phyloP scores from a whole-genome alignment of 139 green algal species.

The Nannochloris sp. region DNA sequence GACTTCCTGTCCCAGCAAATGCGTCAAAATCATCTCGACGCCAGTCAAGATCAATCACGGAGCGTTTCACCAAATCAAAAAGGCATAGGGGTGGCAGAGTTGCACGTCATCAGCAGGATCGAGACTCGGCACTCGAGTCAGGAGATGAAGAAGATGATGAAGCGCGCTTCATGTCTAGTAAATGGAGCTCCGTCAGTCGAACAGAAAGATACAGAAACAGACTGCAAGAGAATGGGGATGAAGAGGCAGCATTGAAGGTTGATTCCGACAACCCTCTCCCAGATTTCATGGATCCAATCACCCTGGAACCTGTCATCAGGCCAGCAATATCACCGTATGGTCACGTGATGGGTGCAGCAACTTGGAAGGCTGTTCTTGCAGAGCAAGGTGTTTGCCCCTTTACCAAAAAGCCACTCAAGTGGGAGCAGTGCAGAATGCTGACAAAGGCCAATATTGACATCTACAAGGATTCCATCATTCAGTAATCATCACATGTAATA shows the following conservation, averaged over 20 bases:
- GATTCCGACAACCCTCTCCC: constrained; percentile 62
- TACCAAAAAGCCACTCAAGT: constrained; percentile 69
- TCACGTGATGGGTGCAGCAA: constrained; percentile 86
- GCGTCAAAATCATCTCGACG: not conserved
- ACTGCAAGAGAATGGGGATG: constrained; percentile 41
- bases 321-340: constrained; percentile 76
- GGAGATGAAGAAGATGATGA: constrained; percentile 31
- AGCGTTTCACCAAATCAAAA: not conserved
- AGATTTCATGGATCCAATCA: constrained; percentile 61
- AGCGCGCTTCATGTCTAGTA: constrained; percentile 36
- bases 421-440: constrained; percentile 64
- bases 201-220: constrained; percentile 64
- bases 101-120: not conserved
- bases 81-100: constrained; percentile 1
- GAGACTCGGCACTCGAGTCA: constrained; percentile 5
- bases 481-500: not conserved
- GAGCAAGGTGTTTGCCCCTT: constrained; percentile 75
- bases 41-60: not conserved
- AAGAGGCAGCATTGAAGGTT: constrained; percentile 8
- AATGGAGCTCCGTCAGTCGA: constrained; percentile 59
- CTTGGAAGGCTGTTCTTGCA: constrained; percentile 74
- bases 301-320: constrained; percentile 58
- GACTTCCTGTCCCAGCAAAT: constrained; percentile 15
- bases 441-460: constrained; percentile 70
- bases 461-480: constrained; percentile 38